phyloP scores from a whole-genome alignment of 1,284 basidiomycete genomes.

The Cryptococcus neoformans region DNA sequence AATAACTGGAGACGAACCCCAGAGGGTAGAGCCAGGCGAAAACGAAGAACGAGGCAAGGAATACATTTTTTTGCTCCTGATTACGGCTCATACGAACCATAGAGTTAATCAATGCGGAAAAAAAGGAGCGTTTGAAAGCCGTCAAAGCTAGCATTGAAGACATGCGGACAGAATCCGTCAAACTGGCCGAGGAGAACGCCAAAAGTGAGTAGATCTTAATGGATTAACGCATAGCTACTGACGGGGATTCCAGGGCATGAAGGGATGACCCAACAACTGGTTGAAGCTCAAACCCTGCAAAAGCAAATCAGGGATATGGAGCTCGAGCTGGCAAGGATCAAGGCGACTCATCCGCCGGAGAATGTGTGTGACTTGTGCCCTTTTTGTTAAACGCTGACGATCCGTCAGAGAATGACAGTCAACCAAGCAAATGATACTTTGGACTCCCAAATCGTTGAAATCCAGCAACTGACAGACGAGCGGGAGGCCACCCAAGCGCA shows the following conservation, averaged over 20 bases:
- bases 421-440: slow-evolving; percentile 66
- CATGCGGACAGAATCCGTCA: slow-evolving; percentile 59
- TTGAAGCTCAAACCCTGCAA: slow-evolving; percentile 59
- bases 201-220: slow-evolving; percentile 19
- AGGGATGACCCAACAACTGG: slow-evolving; percentile 45
- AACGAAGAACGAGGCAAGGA: slow-evolving; percentile 58
- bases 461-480: slow-evolving; percentile 67
- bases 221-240: not conserved
- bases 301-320: slow-evolving; percentile 76
- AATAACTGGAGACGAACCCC: slow-evolving; percentile 74
- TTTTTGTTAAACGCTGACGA: not conserved
- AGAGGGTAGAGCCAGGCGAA: slow-evolving; percentile 66
- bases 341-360: slow-evolving; percentile 66
- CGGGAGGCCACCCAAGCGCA: slow-evolving; percentile 51
- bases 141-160: slow-evolving; percentile 62
- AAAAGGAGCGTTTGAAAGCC: slow-evolving; percentile 64
- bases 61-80: not conserved
- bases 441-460: slow-evolving; percentile 64
- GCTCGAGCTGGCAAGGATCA: slow-evolving; percentile 68
- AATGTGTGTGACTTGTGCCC: slow-evolving; percentile 29
- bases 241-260: slow-evolving; percentile 24
- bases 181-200: slow-evolving; percentile 31
- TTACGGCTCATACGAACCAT: not conserved
- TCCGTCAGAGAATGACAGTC: slow-evolving; percentile 63
- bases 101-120: slow-evolving; percentile 60